Conservation (phyloP, 2,329 filamentous ascomycete genomes). For the Pestalotiopsis sp. region DNA sequence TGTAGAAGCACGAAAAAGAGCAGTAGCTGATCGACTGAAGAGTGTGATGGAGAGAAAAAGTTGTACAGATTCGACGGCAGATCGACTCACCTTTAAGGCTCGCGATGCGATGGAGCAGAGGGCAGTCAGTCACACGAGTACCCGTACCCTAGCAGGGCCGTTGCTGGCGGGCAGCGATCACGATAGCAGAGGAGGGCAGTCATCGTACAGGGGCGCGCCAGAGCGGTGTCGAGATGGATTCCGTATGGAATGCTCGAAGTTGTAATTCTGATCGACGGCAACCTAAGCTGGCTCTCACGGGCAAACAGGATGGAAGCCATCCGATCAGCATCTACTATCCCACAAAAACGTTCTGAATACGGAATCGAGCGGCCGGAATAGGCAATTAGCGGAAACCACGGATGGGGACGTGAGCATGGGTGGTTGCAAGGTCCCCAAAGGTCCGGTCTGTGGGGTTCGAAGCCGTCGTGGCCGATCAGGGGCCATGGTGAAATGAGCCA, state of each 20-base stretch:
- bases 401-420: neutral
- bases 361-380: neutral
- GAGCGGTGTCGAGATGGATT: neutral
- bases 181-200: neutral
- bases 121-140: neutral
- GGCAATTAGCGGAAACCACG: neutral
- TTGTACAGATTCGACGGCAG: neutral
- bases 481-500: neutral
- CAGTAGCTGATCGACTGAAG: neutral
- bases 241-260: neutral
- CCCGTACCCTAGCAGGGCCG: neutral
- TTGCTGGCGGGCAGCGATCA: neutral
- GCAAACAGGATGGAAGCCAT: neutral
- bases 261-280: neutral
- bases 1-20: constrained; percentile 15
- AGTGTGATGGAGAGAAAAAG: neutral
- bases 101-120: neutral
- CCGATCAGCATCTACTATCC: neutral
- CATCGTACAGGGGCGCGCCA: neutral
- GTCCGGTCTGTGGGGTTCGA: neutral
- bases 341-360: neutral
- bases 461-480: neutral
- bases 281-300: neutral
- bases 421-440: no score
- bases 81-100: neutral